These are phyloP conservation scores for Gossypium laxum DNA, from an alignment of 441 rosid genomes.

Conservation along the genomic window DNA sequence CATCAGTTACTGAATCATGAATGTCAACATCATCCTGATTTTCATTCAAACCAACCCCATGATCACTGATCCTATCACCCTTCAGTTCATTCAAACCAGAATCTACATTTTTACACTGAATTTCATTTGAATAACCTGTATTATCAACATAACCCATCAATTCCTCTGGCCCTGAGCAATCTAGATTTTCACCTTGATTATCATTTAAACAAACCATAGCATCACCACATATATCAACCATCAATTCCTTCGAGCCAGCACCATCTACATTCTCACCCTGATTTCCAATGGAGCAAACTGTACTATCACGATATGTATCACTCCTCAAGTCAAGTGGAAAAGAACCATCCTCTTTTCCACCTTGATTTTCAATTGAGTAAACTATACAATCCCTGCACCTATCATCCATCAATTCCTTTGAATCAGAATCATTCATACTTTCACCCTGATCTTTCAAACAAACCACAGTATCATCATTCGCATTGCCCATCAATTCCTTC, in stretches of 20 bases:
- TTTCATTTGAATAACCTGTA: background rate
- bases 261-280: background rate
- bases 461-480: background rate
- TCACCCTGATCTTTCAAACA: background rate
- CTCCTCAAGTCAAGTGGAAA: background rate
- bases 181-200: conserved; percentile 15
- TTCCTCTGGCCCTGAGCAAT: conserved; percentile 9
- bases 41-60: conserved; percentile 6
- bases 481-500: conserved; percentile 8
- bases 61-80: background rate
- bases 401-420: background rate
- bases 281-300: conserved; percentile 1
- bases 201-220: background rate
- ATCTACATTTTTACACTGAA: conserved; percentile 3
- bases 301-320: background rate
- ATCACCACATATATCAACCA: background rate
- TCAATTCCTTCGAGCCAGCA: background rate
- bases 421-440: background rate
- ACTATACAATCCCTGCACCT: background rate
- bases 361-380: conserved; percentile 1
- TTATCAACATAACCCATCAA: conserved; percentile 8
- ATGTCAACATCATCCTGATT: conserved; percentile 8
- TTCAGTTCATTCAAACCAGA: background rate
- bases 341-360: background rate
- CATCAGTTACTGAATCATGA: background rate